phyloP scores from a whole-genome alignment of 768 basidiomycete species.

The Leccinum pellstonianum region DNA sequence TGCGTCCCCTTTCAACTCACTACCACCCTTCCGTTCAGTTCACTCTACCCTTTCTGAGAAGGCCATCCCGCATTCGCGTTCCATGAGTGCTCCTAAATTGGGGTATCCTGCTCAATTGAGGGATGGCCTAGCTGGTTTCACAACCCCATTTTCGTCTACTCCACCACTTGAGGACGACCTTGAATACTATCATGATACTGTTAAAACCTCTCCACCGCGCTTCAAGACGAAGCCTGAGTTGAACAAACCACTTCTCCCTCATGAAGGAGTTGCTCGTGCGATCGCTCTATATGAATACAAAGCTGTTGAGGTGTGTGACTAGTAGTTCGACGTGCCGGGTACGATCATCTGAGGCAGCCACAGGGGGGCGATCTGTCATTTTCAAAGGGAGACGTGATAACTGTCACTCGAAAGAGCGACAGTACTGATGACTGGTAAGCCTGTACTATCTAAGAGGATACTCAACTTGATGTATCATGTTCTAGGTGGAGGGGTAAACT shows the following conservation, averaged over 20 bases:
- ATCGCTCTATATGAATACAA: constrained; percentile 74
- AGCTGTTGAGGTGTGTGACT: constrained; percentile 59
- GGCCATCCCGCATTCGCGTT: constrained; percentile 33
- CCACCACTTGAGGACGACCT: constrained; percentile 24
- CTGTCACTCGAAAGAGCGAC: constrained; percentile 64
- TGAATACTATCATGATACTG: constrained; percentile 9
- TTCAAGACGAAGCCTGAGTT: constrained; percentile 53
- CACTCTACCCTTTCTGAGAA: constrained; percentile 35
- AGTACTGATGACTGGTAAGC: constrained; percentile 73
- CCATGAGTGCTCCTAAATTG: constrained; percentile 31
- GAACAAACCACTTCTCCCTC: constrained; percentile 44
- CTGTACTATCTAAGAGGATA: not conserved
- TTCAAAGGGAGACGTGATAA: constrained; percentile 71
- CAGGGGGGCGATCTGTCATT: constrained; percentile 79
- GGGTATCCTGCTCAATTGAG: constrained; percentile 14
- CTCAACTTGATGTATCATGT: not conserved
- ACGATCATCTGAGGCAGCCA: constrained; percentile 7
- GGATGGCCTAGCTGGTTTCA: constrained; percentile 10
- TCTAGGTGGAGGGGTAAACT: constrained; percentile 78
- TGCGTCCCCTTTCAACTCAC: constrained; percentile 35
- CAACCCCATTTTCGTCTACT: constrained; percentile 30
- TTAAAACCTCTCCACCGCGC: constrained; percentile 27
- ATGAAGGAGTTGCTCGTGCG: constrained; percentile 67
- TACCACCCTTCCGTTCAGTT: constrained; percentile 35
- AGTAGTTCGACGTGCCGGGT: not conserved